Base-by-base conservation (phyloP, 345 rosid species). In the Salix suchowensis region DNA sequence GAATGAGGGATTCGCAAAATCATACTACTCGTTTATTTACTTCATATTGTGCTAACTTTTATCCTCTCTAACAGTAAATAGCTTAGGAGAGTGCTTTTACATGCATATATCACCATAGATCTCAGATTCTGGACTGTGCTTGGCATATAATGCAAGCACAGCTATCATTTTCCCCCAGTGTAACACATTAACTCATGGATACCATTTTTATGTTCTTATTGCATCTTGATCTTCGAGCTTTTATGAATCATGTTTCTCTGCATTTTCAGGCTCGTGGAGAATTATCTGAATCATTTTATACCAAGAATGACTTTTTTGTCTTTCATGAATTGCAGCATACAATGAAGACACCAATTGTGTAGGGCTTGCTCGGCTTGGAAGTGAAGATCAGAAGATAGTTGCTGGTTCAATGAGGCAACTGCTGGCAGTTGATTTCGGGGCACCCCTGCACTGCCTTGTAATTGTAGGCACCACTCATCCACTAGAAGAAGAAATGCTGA, bases 401-500 rank as follows among this genome's bases (percentile, higher is more conserved):
- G 83, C 96, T 4, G 93, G 99, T 75, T 80, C 93, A 40, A 94
- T 94, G 97, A 89, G 76, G 83, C 84, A 88, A 73, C 86, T 91
- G 24, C 85, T 70, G 79, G 75, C 64, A 5, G 90, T 90, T 68
- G 94, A 94, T 86, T 96, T 91, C 74, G 97, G 97, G 76, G 81
- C 88, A 2, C 98, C 97, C 4, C 77, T 92, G 74, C 98, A 91
- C 86, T 94, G 95, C 83, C 91, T 90, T 44, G 96, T 94, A 77
- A 91, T 94, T 12, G 91, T 86, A 46, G 97, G 97, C 26, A 26
- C 88, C 52, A 94, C 91, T 15, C 95, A 93, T 86, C 97, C 97
- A 0, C 79, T 92, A 55, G 97, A 96, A 86, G 95, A 91, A 75
- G 99, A 96, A 82, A 93, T 96, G 97, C 74, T 96, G 71, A 89